phyloP scores from a whole-genome alignment of 2,329 filamentous ascomycete genomes.

The Dendryphion nanum region DNA sequence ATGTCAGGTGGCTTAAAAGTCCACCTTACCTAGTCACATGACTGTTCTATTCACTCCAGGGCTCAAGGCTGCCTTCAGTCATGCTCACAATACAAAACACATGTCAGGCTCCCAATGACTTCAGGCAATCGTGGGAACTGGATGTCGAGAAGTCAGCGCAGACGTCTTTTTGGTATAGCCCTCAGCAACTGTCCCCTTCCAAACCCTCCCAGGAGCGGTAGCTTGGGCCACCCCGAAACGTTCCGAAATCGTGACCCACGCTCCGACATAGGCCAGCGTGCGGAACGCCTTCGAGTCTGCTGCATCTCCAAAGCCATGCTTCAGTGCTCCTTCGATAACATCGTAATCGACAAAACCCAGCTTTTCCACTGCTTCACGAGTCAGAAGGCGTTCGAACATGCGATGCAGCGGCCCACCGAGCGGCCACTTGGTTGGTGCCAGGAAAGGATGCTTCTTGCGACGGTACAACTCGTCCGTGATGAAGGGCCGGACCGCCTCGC shows the following conservation, averaged over 20 bases:
- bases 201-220: neutral
- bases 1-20: too few species aligned
- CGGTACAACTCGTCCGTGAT: constrained; percentile 54
- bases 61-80: too few species aligned
- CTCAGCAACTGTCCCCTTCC: neutral
- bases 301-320: constrained; percentile 38
- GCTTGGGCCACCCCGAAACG: constrained; percentile 2
- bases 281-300: neutral
- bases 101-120: too few species aligned
- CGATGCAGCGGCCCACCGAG: constrained; percentile 45
- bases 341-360: constrained; percentile 37
- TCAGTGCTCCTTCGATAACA: constrained; percentile 35
- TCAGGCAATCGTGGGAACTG: neutral
- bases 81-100: too few species aligned
- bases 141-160: neutral
- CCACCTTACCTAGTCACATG: too few species aligned
- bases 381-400: constrained; percentile 23
- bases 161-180: neutral
- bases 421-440: constrained; percentile 45
- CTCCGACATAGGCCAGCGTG: neutral
- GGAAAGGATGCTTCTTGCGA: constrained; percentile 49
- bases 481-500: constrained; percentile 50
- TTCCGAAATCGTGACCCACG: constrained; percentile 1
- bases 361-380: constrained; percentile 17
- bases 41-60: too few species aligned